These are phyloP conservation scores for Massarina eburnea DNA, from an alignment of 2,329 filamentous ascomycete species.

Conservation along the genomic window DNA sequence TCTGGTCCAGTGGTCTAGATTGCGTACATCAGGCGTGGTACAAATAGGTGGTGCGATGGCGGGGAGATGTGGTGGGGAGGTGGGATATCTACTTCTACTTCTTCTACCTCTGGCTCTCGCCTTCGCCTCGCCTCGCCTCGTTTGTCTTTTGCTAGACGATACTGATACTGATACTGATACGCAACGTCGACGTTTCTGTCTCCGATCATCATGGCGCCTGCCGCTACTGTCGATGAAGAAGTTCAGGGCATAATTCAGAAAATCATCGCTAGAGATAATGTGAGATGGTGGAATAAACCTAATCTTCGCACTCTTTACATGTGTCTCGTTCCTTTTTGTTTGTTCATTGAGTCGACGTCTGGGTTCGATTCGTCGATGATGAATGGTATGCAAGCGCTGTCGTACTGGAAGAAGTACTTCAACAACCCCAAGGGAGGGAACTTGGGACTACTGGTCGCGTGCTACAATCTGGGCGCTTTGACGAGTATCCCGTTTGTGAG, in stretches of 20 bases:
- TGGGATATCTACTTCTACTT: no score
- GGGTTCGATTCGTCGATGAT: conserved; percentile 60
- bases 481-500: conserved; percentile 61
- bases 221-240: conserved; percentile 11
- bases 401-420: conserved; percentile 51
- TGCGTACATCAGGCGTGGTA: neutral
- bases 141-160: no score
- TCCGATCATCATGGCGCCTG: conserved; percentile 29
- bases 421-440: conserved; percentile 48
- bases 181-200: no score
- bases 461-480: conserved; percentile 63
- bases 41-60: neutral
- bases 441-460: conserved; percentile 59
- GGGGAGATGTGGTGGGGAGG: neutral
- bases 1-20: neutral
- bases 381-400: conserved; percentile 34
- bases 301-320: conserved; percentile 61
- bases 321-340: conserved; percentile 60
- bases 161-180: no score
- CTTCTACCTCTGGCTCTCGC: no score
- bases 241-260: conserved; percentile 36
- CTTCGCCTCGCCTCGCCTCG: no score
- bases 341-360: conserved; percentile 65
- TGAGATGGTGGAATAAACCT: conserved; percentile 60
- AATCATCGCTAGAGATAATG: conserved; percentile 40